These are phyloP conservation scores for Alternaria sp. DNA, from an alignment of 2,329 filamentous ascomycete species.

Conservation along the genomic window DNA sequence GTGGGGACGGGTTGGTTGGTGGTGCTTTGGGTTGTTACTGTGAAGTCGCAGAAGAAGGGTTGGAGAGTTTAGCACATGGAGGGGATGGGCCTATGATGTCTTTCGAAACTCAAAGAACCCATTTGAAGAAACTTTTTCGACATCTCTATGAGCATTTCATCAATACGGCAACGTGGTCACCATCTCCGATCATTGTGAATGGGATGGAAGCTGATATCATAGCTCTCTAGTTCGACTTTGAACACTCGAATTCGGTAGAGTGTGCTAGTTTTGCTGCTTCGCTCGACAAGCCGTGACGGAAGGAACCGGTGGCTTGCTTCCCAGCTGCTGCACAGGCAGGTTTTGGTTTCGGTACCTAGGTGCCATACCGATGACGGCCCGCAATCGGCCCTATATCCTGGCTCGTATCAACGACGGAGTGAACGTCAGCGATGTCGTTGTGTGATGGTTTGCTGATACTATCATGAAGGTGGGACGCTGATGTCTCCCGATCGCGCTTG, in stretches of 20 bases:
- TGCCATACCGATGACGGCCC: background rate
- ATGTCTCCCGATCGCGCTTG: background rate
- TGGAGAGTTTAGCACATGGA: conserved; percentile 33
- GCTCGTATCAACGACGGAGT: background rate
- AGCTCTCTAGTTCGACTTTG: background rate
- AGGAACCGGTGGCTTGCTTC: background rate
- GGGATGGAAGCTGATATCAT: background rate
- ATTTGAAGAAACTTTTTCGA: background rate
- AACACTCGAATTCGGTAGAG: background rate
- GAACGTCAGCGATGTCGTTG: background rate
- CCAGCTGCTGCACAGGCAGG: background rate
- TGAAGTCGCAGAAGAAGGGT: conserved; percentile 32
- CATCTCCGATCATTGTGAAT: background rate
- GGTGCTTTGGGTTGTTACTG: conserved; percentile 35
- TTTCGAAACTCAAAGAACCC: background rate
- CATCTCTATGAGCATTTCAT: background rate
- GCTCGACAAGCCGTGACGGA: background rate
- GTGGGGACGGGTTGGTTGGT: conserved; percentile 32
- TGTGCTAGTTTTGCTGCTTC: background rate
- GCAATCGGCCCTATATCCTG: background rate
- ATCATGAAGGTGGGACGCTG: background rate
- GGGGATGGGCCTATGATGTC: background rate
- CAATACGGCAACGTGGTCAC: background rate
- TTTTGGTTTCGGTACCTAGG: background rate
- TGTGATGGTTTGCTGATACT: background rate